Base-by-base conservation (phyloP, 2,329 filamentous ascomycete genomes). In the Penicillium griseofulvum region DNA sequence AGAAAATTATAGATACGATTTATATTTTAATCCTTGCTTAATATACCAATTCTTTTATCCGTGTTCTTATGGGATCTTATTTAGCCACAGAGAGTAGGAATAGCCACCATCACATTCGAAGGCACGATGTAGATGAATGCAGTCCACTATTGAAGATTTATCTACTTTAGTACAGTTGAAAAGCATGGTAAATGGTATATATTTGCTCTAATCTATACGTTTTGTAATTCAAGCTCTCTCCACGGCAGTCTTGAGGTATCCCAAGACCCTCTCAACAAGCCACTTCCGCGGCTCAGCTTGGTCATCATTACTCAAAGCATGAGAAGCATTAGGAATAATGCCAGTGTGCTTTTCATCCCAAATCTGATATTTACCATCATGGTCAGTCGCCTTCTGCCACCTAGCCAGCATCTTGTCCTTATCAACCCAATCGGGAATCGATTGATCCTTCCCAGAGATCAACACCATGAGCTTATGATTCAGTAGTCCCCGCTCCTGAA, bases 341-440 rank as follows among this genome's bases (percentile, higher is more conserved):
- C 73, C 79, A 57, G 77, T 81, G 28, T 74, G 68, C 49, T 75
- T 70, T 4, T 69, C 58, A 65, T 81, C 77, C 80, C 80, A 82
- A 24, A 80, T 70, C 37, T 68, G 57, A 8, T 64, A 62, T 16
- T 68, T 68, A 0, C 65, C 65, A 34, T 65, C 61, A 10, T 59
- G 60, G 52, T 78, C 68, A 0, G 72, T 68, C 6, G 73, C 76
- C 22, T 68, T 66, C 60, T 66, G 69, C 78, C 76, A 81, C 52
- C 70, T 74, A 53, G 60, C 52, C 53, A 80, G 56, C 56, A 79
- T 58, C 28, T 64, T 65, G 52, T 75, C 67, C 61, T 80, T 80
- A 58, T 81, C 72, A n/a, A 81, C 67, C 67, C 69, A 77, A 19
- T 69, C 70, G 0, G 79, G 78, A 4, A 76, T 70, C 7, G 74